Percentiles rank a stretch among this genome's conserved stretches.
Evolutionary conservation across 768 basidiomycete genomes (phyloP).

Genomic region (Coprinopsis sp.): DNA sequence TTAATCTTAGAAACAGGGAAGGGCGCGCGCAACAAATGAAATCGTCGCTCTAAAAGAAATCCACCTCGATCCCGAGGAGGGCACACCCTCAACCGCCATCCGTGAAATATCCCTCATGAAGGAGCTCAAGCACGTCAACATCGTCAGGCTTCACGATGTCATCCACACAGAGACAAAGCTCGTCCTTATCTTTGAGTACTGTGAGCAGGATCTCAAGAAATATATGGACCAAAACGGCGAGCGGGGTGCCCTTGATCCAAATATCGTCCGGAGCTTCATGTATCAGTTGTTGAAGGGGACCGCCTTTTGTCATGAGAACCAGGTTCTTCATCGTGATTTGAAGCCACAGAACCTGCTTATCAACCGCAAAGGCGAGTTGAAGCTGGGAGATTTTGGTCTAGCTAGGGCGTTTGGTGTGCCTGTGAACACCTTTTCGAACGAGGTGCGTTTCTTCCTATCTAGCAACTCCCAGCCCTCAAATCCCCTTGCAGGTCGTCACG

Average conservation of each 20-base stretch:
- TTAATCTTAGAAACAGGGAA: conserved; percentile 50
- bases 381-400: conserved; percentile 96
- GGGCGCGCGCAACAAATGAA: conserved; percentile 96
- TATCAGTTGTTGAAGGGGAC: conserved; percentile 96
- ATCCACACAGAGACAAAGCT: conserved; percentile 99
- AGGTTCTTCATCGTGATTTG: conserved; percentile 94
- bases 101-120: conserved; percentile 99
- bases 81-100: conserved; percentile 97
- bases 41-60: conserved; percentile 99
- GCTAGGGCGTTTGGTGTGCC: conserved; percentile 98
- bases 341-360: conserved; percentile 99
- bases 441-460: conserved; percentile 43
- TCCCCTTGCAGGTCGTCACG: conserved; percentile 84
- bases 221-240: conserved; percentile 99
- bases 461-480: conserved; percentile 6
- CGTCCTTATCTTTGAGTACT: conserved; percentile 97
- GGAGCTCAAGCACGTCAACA: conserved; percentile 98
- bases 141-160: conserved; percentile 96
- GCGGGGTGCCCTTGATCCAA: conserved; percentile 86
- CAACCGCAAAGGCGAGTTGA: conserved; percentile 94
- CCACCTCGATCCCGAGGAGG: conserved; percentile 98
- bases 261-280: conserved; percentile 95
- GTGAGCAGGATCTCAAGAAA: conserved; percentile 97
- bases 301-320: conserved; percentile 97
- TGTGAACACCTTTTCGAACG: conserved; percentile 98